Conservation (phyloP, 2,329 filamentous ascomycete genomes). For the Aureobasidium uvarum region DNA sequence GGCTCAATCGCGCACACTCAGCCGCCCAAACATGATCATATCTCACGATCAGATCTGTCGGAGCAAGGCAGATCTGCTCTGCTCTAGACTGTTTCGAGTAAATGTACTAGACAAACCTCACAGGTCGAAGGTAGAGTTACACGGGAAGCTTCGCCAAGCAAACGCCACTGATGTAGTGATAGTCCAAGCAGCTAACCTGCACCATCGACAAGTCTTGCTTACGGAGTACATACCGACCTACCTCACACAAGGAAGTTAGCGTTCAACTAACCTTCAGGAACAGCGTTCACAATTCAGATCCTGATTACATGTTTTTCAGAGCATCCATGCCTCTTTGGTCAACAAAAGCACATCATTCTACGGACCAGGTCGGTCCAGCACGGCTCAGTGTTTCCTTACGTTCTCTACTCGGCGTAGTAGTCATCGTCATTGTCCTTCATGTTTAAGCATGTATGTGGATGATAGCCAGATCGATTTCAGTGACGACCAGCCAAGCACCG, state of each 20-base stretch:
- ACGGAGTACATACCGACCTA: neutral
- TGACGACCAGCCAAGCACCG: neutral
- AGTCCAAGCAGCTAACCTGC: neutral
- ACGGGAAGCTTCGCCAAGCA: constrained; percentile 9
- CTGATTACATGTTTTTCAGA: neutral
- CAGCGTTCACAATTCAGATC: neutral
- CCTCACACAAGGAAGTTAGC: neutral
- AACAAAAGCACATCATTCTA: neutral
- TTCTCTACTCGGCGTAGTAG: neutral
- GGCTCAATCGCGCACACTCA: neutral
- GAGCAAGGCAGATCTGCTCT: constrained; percentile 5
- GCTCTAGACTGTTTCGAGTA: neutral
- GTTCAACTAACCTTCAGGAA: neutral
- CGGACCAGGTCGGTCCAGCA: neutral
- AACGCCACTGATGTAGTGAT: constrained; percentile 3
- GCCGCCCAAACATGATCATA: neutral
- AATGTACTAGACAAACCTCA: neutral
- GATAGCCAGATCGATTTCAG: neutral
- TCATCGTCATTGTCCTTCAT: neutral
- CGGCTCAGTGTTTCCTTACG: neutral
- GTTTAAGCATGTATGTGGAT: neutral
- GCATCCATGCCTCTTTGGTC: neutral
- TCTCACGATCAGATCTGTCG: constrained; percentile 2
- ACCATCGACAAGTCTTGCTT: neutral
- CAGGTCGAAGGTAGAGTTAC: neutral